Evolutionary conservation across 2,329 filamentous ascomycete genomes (phyloP), one percentile per base, ranked within the genome.

Genomic region (Nothophoma quercina): DNA sequence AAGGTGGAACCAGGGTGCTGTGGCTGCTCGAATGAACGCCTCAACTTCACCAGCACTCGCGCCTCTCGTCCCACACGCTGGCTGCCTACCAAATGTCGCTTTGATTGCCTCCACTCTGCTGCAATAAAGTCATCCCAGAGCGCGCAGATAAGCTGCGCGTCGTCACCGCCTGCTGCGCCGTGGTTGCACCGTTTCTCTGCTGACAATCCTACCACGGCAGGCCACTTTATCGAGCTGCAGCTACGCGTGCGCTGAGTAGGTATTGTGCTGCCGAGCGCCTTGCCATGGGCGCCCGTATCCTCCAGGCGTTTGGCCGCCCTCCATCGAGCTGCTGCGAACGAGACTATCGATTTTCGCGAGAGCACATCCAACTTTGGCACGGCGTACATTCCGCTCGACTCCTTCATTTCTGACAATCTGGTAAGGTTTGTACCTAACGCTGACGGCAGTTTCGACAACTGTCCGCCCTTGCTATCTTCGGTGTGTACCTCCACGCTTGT

Each of bases 361-460:
- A 41, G 13, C n/a, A 38, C 32, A n/a, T 25, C 43, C 50, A 15
- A 39, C 50, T 53, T 48, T 23, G 50, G 43, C 33, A 38, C 43
- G 12, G 43, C 50, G 32, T 30, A 26, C 34, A 28, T 32, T 36
- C 42, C 15, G 25, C 42, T 47, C 43, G 26, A 22, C 43, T 43
- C 36, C 16, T 36, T 43, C 43, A 25, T 53, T 30, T 43, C 28
- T 42, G 38, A 22, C 23, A 33, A 15, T 45, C 10, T 45, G 44
- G 39, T 45, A 55, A 49, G 25, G 51, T 55, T 55, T 45, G 40
- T 35, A 6, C 45, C 51, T 49, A 55, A 49, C 33, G 28, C 15
- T 12, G 44, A 49, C 51, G 44, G 44, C 44, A 48, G 51, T 48
- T 54, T 54, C 44, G 44, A 45, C 40, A 44, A 30, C 51, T 54